Percentiles rank a stretch among this genome's conserved stretches.
These are phyloP conservation scores for Heterobasidion parviporum DNA, from an alignment of 1,284 basidiomycete species.

Conservation along the genomic window DNA sequence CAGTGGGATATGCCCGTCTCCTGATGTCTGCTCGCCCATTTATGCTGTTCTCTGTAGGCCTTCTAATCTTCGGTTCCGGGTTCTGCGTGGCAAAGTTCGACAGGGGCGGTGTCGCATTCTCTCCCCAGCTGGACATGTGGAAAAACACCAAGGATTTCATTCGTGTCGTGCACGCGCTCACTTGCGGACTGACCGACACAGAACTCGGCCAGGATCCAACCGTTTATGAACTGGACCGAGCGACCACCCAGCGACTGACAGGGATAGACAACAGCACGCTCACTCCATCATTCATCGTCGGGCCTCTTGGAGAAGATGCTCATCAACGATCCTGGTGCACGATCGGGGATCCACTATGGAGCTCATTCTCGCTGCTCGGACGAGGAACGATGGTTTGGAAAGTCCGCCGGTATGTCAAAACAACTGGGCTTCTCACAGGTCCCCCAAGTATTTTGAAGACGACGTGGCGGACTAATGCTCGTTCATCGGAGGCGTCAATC, in stretches of 20 bases:
- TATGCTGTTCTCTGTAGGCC: conserved; percentile 14
- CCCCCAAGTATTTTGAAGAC: conserved; percentile 10
- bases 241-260: neutral
- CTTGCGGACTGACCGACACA: neutral
- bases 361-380: conserved; percentile 13
- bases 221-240: neutral
- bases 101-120: conserved; percentile 12
- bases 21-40: conserved; percentile 17
- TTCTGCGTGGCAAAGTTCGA: conserved; percentile 15
- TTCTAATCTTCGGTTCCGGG: conserved; percentile 14
- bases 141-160: conserved; percentile 6
- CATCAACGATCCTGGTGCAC: conserved; percentile 3
- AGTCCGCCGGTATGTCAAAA: conserved; percentile 1
- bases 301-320: neutral
- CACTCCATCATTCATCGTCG: neutral
- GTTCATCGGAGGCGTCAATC: conserved; percentile 7
- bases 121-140: conserved; percentile 6
- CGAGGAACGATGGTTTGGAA: conserved; percentile 11
- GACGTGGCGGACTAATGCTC: conserved; percentile 9
- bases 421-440: neutral
- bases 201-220: conserved; percentile 12
- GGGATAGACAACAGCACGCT: neutral
- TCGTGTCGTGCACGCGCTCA: conserved; percentile 4
- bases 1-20: conserved; percentile 16
- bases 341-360: conserved; percentile 10